A percentile compares a stretch with the other conserved stretches of the same genome.
Evolutionary conservation across 305 asterid species (phyloP).

Genomic region (Salvia sclarea): DNA sequence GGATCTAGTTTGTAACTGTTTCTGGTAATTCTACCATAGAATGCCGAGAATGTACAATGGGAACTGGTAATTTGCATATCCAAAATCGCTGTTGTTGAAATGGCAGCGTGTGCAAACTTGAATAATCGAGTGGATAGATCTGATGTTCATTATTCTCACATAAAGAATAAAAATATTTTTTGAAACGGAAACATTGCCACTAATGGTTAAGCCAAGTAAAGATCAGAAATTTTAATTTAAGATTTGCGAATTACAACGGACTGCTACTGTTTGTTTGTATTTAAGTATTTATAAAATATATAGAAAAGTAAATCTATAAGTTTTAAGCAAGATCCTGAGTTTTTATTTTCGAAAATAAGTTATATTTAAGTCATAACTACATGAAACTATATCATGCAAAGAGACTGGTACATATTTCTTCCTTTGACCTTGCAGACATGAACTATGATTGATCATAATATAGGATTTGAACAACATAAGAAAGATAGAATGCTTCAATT

Average conservation of each 20-base stretch:
- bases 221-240: too few relatives aligned
- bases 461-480: neutral
- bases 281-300: neutral
- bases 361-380: neutral
- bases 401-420: neutral
- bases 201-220: too few relatives aligned
- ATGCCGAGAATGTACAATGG: neutral
- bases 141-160: neutral
- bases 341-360: neutral
- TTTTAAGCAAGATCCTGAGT: neutral
- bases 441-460: neutral
- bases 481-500: neutral
- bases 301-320: neutral
- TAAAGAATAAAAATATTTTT: neutral
- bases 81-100: neutral
- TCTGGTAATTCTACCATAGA: neutral
- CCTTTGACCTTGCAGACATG: neutral
- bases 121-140: neutral
- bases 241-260: neutral
- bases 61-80: neutral
- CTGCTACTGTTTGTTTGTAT: neutral
- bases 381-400: neutral
- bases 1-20: neutral
- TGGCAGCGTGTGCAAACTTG: neutral
- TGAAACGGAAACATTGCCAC: neutral